Base-by-base conservation (phyloP, 106 monocot genomes). In the Acorus gramineus region DNA sequence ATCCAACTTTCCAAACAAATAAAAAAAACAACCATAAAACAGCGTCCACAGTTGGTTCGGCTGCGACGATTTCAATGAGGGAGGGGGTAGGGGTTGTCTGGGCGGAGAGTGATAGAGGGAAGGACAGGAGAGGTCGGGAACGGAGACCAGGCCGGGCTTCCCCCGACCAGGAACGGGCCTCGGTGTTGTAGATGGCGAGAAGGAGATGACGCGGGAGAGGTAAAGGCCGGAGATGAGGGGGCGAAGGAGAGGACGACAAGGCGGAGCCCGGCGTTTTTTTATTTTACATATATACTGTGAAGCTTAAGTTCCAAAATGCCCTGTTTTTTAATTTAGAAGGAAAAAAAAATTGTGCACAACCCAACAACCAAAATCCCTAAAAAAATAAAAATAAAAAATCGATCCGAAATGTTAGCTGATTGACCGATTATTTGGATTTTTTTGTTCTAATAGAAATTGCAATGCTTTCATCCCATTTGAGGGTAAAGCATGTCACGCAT, bases 231-330 rank as follows among this genome's bases (percentile, higher is more conserved):
- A 46, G 52, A 98, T 59, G 52, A 91, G 82, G 43, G 91, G 96
- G n/a, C 53, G 62, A 88, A 83, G 64, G 96, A 82, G 65, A 98
- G 77, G 59, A 79, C 82, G 48, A 87, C 77, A 60, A 98, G 87
- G 55, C 85, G 80, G 79, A 98, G 91, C 54, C 91, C 96, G 54
- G 80, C 79, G 58, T 98, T 91, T 11, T 87, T 61, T n/a, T n/a
- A n/a, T n/a, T n/a, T n/a, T n/a, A n/a, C n/a, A n/a, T n/a, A 28
- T 1, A 28, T 28, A 28, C 28, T 28, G 28, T 28, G 28, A 28
- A 28, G 28, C 28, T 28, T 28, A 28, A 28, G 28, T 28, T 28
- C 28, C 28, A 28, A 28, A 28, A 28, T 0, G 28, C 28, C 28
- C 28, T 1, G n/a, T n/a, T 28, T 28, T 28, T 28, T 28, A 28